Evolutionary conservation across 2,329 filamentous ascomycete species (phyloP).

Genomic region (Neopestalotiopsis rosae): DNA sequence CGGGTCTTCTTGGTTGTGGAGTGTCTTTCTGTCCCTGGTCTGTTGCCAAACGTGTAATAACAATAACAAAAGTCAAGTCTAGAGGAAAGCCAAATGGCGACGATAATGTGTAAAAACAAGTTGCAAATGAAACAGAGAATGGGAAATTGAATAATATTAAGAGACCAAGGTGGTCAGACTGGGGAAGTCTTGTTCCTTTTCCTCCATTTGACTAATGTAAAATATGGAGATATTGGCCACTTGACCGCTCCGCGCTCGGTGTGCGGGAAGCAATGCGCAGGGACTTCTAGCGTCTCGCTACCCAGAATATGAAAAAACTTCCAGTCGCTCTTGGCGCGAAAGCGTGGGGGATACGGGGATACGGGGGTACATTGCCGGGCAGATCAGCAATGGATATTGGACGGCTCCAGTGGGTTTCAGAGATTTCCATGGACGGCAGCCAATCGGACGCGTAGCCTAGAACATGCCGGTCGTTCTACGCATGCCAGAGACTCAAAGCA

Average conservation of each 20-base stretch:
- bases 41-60: neutral
- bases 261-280: neutral
- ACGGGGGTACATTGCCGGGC: neutral
- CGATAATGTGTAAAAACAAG: neutral
- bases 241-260: constrained; percentile 1
- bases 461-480: neutral
- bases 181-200: neutral
- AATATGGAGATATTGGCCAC: neutral
- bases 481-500: neutral
- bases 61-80: neutral
- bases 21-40: neutral
- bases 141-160: neutral
- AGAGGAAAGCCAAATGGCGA: neutral
- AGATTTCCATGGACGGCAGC: constrained; percentile 10
- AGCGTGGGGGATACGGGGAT: neutral
- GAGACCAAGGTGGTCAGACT: neutral
- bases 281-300: neutral
- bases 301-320: neutral
- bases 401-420: constrained; percentile 16
- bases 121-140: neutral
- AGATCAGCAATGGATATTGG: neutral
- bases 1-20: neutral
- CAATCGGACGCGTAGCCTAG: constrained; percentile 2
- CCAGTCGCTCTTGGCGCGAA: neutral
- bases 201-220: neutral